These are phyloP conservation scores for Hymenoscyphus linearis DNA, from an alignment of 2,329 filamentous ascomycete species.

Conservation along the genomic window DNA sequence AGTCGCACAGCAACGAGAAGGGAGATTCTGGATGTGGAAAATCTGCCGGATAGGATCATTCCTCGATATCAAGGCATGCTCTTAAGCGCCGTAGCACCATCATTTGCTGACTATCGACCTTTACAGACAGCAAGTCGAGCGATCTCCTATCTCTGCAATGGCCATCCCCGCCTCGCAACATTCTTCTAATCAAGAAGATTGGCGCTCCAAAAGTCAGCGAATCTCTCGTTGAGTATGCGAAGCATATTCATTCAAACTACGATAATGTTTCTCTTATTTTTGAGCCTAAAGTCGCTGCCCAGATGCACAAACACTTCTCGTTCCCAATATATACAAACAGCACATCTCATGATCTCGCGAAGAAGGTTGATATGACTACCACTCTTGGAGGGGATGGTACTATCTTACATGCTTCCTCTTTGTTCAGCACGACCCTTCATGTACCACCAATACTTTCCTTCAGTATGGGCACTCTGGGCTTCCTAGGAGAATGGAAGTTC, in stretches of 20 bases:
- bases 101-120: conserved; percentile 36
- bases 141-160: conserved; percentile 62
- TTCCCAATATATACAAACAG: conserved; percentile 65
- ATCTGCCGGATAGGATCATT: conserved; percentile 50
- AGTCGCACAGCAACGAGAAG: conserved; percentile 41
- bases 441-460: conserved; percentile 93
- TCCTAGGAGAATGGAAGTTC: conserved; percentile 96
- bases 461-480: conserved; percentile 94
- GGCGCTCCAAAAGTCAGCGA: conserved; percentile 39
- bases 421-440: conserved; percentile 74
- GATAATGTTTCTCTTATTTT: conserved; percentile 76
- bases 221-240: conserved; percentile 35
- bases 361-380: conserved; percentile 81
- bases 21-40: conserved; percentile 46
- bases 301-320: conserved; percentile 63
- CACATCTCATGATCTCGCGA: conserved; percentile 48
- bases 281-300: conserved; percentile 67
- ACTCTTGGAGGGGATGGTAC: conserved; percentile 94
- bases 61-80: conserved; percentile 59
- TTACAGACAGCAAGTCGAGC: conserved; percentile 47
- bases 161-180: conserved; percentile 62
- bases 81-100: conserved; percentile 13
- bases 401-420: conserved; percentile 76
- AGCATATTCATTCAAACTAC: conserved; percentile 73
- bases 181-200: conserved; percentile 65